Base-by-base conservation (phyloP, 192 early-diverging fungal genomes). In the Backusella luteola region DNA sequence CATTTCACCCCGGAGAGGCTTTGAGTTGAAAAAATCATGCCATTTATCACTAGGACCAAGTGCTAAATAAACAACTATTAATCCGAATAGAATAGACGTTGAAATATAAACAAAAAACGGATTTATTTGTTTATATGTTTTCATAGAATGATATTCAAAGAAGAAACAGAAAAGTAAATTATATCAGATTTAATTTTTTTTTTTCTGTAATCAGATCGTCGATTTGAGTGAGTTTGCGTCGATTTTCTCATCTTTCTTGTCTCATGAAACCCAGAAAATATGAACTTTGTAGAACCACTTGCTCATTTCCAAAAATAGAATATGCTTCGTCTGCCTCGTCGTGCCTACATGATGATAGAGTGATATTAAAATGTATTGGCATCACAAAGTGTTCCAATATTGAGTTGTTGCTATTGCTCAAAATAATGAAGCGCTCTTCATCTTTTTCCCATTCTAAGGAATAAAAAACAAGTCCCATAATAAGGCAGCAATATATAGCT, bases 1-100 rank as follows among this genome's bases (percentile, higher is more conserved):
- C 74, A 76, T 76, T 34, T 80, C 79, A 26, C 79, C 79, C 23
- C 79, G 52, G 21, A 19, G 9, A 56, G 79, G 79, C 14, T 76
- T 69, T 38, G 79, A 69, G 32, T 78, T 78, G 12, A 73, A 68
- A 14, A 78, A 41, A 49, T 78, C 71, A 3, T 3, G 26, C 77
- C 77, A 78, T 21, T 42, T 44, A 7, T 71, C 53, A 23, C 35
- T 39, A 21, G 59, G 63, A 21, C 44, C 67, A 1, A 73, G n/a
- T 17, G 77, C 71, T 14, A 74, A 41, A 1, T 41, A 26, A 34
- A 59, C 53, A 41, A 74, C 56, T 11, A 66, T n/a, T 11, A 35
- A 36, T 36, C 52, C 73, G 66, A 74, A 74, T 38, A 35, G 35
- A 74, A 74, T 23, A 17, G 73, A 74, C 0, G 73, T 74, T n/a